Evolutionary conservation across 1,284 basidiomycete species (phyloP), one percentile per base, ranked within the genome.

Genomic region (Cystobasidium sp.): DNA sequence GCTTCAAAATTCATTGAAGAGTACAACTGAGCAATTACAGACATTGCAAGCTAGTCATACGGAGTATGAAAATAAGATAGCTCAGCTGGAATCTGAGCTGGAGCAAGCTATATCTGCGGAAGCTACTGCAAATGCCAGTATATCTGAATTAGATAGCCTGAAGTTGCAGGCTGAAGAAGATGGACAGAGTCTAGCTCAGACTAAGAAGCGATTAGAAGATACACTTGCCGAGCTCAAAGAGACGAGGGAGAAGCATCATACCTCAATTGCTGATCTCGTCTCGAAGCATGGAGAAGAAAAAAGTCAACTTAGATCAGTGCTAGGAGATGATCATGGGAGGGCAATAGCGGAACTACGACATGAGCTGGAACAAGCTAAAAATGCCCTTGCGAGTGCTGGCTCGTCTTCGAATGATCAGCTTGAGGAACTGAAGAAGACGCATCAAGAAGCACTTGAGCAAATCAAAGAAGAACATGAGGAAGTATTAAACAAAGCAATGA

Each of bases 221-320:
- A 14, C 56, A 14, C 14, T 43, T 8, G 55, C 53, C n/a, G 47
- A 71, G 41, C 69, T 63, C 8, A 61, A 22, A 44, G 8, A 22
- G 8, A 43, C 47, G 37, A 41, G 61, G 49, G 59, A 63, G 46
- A 46, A 53, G 41, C 58, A 63, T 44, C 31, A 51, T 59, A 52
- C 39, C 24, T 41, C 55, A 9, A 58, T 59, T 24, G 68, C 68
- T n/a, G 68, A 69, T 16, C 9, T 69, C 22, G 44, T 59, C 5
- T 51, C 55, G 1, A 46, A 61, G 24, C 61, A 64, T 55, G 88
- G 89, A 76, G 90, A 90, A 70, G 86, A 86, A 55, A 86, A 86
- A 65, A 84, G 83, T 55, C 83, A 84, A 77, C 81, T 85, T 9
- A 79, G 85, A 58, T 80, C 82, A n/a, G 85, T 83, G 59, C 82